Base-by-base conservation (phyloP, 495 filamentous ascomycete species). In the Patellaria atrata region DNA sequence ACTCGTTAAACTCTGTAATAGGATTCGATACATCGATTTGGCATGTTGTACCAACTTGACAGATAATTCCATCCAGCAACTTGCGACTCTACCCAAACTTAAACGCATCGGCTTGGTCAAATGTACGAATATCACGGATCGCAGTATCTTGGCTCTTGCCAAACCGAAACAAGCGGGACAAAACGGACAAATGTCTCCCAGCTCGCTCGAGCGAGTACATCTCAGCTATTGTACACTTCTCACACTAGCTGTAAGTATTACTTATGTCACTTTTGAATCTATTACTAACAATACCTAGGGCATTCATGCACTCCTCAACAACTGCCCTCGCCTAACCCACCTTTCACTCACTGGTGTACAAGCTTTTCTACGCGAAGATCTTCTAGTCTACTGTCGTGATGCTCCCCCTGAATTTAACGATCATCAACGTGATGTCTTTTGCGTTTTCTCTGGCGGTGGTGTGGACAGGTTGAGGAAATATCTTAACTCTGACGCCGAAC, bases 11-110 rank as follows among this genome's bases (percentile, higher is more conserved):
- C 59, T 58, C 25, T 99, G 91, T 63, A 94, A 86, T 57, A 71
- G 91, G 21, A 94, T 99, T 43, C 68, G 91, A 31, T 99, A 99
- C 49, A 96, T 99, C 36, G 91, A 99, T 51, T 58, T 99, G 30
- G 91, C 91, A 8, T 96, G 91, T 61, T 99, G 91, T 56, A 67
- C 65, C n/a, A 73, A 77, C 40, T 64, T 99, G 32, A 94, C 91
- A 0, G 89, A 99, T 47, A 57, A 58, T 2, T 93, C 83, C 29
- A 77, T 99, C n/a, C 74, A 68, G 34, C 75, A 79, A 41, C 64
- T 99, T 16, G 86, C 91, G 2, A 71, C 64, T 7, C 65, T 99
- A 17, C 91, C 91, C 7, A 99, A 96, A 56, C 61, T 99, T 16
- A 79, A 89, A 54, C 67, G 91, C 19, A 92, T 99, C 28, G 91